phyloP scores from a whole-genome alignment of 768 basidiomycete species.

The Tulasnella sp. region DNA sequence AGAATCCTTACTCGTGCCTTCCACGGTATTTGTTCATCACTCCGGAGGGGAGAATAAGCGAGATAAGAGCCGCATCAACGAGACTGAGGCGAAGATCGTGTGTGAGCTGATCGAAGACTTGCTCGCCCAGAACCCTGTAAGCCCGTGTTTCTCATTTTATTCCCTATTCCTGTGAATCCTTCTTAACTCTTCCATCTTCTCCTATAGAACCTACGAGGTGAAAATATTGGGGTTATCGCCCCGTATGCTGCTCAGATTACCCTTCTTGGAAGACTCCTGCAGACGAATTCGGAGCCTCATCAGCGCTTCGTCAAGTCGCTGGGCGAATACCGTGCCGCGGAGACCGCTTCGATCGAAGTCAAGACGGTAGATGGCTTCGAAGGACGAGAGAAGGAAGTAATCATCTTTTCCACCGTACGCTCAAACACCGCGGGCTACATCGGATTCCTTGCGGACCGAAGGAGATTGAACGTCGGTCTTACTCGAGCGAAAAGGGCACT shows the following conservation, averaged over 20 bases:
- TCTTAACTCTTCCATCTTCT: neutral
- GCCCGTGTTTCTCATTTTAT: conserved; percentile 18
- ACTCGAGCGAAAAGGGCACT: conserved; percentile 81
- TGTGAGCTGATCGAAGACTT: conserved; percentile 75
- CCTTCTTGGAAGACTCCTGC: conserved; percentile 55
- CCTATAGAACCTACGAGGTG: conserved; percentile 43
- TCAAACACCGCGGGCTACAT: conserved; percentile 68
- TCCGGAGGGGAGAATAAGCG: conserved; percentile 51
- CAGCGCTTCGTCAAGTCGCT: conserved; percentile 47
- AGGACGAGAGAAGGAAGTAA: conserved; percentile 85
- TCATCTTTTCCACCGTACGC: conserved; percentile 84
- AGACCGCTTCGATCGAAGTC: conserved; percentile 62
- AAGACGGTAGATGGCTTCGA: conserved; percentile 95
- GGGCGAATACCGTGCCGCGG: conserved; percentile 52
- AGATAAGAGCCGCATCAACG: conserved; percentile 66
- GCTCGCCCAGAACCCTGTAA: conserved; percentile 57
- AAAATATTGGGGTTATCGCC: conserved; percentile 84
- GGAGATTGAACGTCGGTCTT: conserved; percentile 81
- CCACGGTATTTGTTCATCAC: conserved; percentile 66
- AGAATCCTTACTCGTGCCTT: conserved; percentile 24
- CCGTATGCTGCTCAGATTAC: conserved; percentile 85
- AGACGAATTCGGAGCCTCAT: conserved; percentile 39
- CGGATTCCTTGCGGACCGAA: conserved; percentile 78
- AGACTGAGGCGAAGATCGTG: conserved; percentile 65
- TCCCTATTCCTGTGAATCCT: neutral